Evolutionary conservation across 495 filamentous ascomycete genomes (phyloP).

Genomic region (Penicillium pulvis): DNA sequence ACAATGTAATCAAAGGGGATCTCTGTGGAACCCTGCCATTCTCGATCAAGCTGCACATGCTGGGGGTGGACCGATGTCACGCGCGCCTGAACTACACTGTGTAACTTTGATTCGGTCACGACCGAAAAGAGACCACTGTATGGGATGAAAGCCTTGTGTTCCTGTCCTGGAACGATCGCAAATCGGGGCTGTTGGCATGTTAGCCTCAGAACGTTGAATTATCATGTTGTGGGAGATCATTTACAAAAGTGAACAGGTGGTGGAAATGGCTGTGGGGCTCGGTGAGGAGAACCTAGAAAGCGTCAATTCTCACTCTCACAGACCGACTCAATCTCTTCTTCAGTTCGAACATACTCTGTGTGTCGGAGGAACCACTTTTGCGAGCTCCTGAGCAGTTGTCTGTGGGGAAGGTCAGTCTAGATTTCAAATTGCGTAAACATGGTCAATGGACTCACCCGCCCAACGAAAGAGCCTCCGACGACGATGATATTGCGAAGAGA

Average conservation of each 20-base stretch:
- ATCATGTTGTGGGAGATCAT: slow-evolving; percentile 6
- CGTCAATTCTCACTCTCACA: background rate
- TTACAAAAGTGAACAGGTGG: slow-evolving; percentile 56
- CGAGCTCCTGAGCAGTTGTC: slow-evolving; percentile 42
- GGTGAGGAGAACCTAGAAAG: slow-evolving; percentile 45
- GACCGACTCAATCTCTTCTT: background rate
- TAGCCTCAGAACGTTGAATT: background rate
- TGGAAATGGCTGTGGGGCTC: slow-evolving; percentile 57
- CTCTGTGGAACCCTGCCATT: slow-evolving; percentile 44
- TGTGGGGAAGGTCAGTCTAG: slow-evolving; percentile 13
- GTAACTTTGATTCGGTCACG: slow-evolving; percentile 32
- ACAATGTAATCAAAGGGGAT: slow-evolving; percentile 51
- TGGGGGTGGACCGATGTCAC: slow-evolving; percentile 43
- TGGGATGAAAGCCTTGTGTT: slow-evolving; percentile 60
- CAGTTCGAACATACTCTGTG: slow-evolving; percentile 25
- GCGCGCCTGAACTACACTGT: slow-evolving; percentile 44
- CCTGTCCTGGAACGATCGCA: slow-evolving; percentile 47
- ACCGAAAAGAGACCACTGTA: slow-evolving; percentile 43
- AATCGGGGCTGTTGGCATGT: slow-evolving; percentile 48
- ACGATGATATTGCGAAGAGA: slow-evolving; percentile 43
- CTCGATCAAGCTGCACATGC: slow-evolving; percentile 46
- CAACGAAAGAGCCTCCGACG: slow-evolving; percentile 47
- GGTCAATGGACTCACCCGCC: slow-evolving; percentile 28
- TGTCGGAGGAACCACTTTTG: slow-evolving; percentile 37
- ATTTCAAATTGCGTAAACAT: background rate